phyloP scores from a whole-genome alignment of 2,329 filamentous ascomycete species.

The Chlorencoelia australis region DNA sequence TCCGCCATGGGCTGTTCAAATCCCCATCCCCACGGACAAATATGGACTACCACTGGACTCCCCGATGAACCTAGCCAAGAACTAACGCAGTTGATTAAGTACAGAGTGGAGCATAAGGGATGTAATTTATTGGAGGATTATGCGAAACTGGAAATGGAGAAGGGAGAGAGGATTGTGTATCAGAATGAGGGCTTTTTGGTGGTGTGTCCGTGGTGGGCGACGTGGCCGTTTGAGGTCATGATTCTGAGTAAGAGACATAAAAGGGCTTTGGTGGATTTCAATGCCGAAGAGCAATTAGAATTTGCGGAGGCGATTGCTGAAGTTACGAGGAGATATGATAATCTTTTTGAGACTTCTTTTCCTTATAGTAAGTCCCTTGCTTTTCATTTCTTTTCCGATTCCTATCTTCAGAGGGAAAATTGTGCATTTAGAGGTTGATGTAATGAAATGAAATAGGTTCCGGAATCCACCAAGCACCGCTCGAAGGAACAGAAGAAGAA shows the following conservation, averaged over 20 bases:
- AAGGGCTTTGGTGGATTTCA: conserved; percentile 74
- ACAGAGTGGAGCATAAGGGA: conserved; percentile 61
- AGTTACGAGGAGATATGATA: conserved; percentile 86
- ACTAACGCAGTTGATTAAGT: conserved; percentile 66
- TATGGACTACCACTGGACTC: conserved; percentile 87
- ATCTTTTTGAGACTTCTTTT: conserved; percentile 92
- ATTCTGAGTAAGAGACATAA: conserved; percentile 78
- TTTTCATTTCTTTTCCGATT: neutral
- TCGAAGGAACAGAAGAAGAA: conserved; percentile 73
- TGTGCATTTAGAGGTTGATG: conserved; percentile 1
- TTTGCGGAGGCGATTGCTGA: conserved; percentile 82
- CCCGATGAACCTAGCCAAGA: conserved; percentile 84
- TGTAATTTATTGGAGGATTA: conserved; percentile 73
- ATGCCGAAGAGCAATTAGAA: conserved; percentile 55
- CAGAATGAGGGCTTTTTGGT: conserved; percentile 79
- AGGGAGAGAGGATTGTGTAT: conserved; percentile 77
- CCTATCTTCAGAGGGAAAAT: too few relatives aligned
- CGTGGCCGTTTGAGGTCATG: conserved; percentile 96
- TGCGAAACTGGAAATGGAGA: conserved; percentile 68
- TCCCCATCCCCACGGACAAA: conserved; percentile 91
- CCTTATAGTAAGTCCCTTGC: conserved; percentile 62
- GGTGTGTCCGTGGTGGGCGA: conserved; percentile 94
- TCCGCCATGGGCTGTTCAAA: conserved; percentile 98
- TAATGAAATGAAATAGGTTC: conserved; percentile 47
- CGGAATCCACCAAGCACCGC: conserved; percentile 88